Base-by-base conservation (phyloP, 352 stramenopile species). In the Phytopythium delawarense region DNA sequence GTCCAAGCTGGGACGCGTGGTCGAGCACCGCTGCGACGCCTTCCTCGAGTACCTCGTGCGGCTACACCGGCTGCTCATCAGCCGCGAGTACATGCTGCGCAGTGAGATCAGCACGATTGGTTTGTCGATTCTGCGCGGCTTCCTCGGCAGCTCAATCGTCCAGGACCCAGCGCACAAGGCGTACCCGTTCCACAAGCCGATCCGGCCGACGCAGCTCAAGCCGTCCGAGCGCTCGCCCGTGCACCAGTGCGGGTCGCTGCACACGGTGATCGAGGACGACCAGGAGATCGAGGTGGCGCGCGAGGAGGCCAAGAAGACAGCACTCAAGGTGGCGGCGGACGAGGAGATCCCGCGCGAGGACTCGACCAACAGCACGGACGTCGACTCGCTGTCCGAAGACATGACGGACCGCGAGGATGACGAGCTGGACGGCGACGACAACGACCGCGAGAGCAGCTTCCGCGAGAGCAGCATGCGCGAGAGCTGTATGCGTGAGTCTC, bases 11-110 rank as follows among this genome's bases (percentile, higher is more conserved):
- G 69, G 63, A 54, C 87, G 80, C 12, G 68, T 88, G 25, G 66
- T 88, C 30, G 77, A 88, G 57, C 78, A 88, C 48, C 80, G 78
- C 28, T 83, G 79, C 51, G 70, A 87, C 28, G 73, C 75, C 15
- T 91, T 91, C 50, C 75, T 90, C 25, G 74, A 85, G 48, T 89
- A 84, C 57, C 71, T 89, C 42, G 71, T 87, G 61, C 76, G 67
- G 2, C 62, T 88, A 21, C 82, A 91, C 57, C 72, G 75, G 16
- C 63, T 91, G n/a, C 57, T 91, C 25, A 80, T 89, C 63, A 80
- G 80, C 56, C 76, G 81, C 48, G 74, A 71, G 54, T 89, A 91
- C 61, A 42, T 87, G 18, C 51, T 66, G 20, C 76, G 75, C 18
- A 71, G 72, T 16, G 80, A 91, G 49, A 76, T 91, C 56, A 84